These are phyloP conservation scores for Mycena crocata DNA, from an alignment of 768 basidiomycete species.

Conservation along the genomic window DNA sequence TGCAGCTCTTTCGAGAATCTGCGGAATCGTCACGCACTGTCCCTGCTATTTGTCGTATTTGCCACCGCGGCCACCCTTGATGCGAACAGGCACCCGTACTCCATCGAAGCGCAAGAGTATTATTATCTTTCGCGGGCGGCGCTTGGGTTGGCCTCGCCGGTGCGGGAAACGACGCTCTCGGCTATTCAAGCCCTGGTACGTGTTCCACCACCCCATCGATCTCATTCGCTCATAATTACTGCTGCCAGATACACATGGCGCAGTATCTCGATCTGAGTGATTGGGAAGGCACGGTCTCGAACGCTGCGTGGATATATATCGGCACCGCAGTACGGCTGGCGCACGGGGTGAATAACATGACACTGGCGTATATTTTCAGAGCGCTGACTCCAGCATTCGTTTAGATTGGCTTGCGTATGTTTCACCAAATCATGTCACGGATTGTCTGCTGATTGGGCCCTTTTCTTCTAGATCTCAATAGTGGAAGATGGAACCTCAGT, in stretches of 20 bases:
- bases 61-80: constrained; percentile 76
- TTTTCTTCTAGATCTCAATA: constrained; percentile 43
- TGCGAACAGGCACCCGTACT: constrained; percentile 56
- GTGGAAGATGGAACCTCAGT: constrained; percentile 69
- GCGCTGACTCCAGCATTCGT: background rate
- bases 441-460: background rate
- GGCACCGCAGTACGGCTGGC: constrained; percentile 70
- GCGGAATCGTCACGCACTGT: constrained; percentile 62
- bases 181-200: constrained; percentile 69
- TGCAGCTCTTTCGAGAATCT: constrained; percentile 52
- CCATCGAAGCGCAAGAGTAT: constrained; percentile 69
- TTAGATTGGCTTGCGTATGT: constrained; percentile 68
- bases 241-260: constrained; percentile 51
- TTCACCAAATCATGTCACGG: background rate
- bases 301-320: constrained; percentile 66
- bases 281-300: constrained; percentile 56
- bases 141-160: constrained; percentile 59
- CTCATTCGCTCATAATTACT: background rate
- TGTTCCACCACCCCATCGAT: background rate
- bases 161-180: constrained; percentile 62
- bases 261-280: constrained; percentile 71
- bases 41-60: constrained; percentile 75
- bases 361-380: background rate
- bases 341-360: constrained; percentile 62
- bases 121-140: constrained; percentile 68